A percentile compares a stretch with the other conserved stretches of the same genome.
These are phyloP conservation scores for Agaricales sp. DNA, from an alignment of 1,284 basidiomycete species.

Conservation along the genomic window DNA sequence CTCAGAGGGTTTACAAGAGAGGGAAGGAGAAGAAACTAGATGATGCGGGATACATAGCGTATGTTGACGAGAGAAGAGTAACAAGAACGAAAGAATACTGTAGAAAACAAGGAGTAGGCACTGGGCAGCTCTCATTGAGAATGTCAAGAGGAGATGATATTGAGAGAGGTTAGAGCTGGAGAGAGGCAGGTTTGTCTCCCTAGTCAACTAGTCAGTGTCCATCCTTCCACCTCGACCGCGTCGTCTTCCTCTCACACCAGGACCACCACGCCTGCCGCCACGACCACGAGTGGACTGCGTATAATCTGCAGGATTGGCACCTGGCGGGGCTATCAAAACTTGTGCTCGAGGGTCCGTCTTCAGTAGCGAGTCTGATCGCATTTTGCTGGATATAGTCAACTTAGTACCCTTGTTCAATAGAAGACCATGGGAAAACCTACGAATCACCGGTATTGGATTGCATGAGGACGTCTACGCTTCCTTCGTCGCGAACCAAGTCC, in stretches of 20 bases:
- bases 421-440: constrained; percentile 32
- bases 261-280: constrained; percentile 20
- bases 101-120: no score
- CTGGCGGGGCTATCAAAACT: constrained; percentile 62
- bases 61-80: no score
- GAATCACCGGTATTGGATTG: constrained; percentile 35
- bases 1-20: no score
- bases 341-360: constrained; percentile 57
- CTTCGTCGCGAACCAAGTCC: constrained; percentile 48
- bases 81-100: no score
- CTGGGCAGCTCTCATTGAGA: no score
- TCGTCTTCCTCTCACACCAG: constrained; percentile 24
- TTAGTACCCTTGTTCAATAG: neutral
- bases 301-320: constrained; percentile 48
- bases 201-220: constrained; percentile 22
- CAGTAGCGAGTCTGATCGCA: constrained; percentile 74
- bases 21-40: no score
- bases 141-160: no score
- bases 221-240: constrained; percentile 24
- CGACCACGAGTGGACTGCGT: constrained; percentile 20
- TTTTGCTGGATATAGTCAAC: constrained; percentile 43
- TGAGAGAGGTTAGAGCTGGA: no score
- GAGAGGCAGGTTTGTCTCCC: no score
- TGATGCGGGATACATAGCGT: no score
- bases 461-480: constrained; percentile 63